Base-by-base conservation (phyloP, 2,329 filamentous ascomycete genomes). In the Fusarium mexicanum region DNA sequence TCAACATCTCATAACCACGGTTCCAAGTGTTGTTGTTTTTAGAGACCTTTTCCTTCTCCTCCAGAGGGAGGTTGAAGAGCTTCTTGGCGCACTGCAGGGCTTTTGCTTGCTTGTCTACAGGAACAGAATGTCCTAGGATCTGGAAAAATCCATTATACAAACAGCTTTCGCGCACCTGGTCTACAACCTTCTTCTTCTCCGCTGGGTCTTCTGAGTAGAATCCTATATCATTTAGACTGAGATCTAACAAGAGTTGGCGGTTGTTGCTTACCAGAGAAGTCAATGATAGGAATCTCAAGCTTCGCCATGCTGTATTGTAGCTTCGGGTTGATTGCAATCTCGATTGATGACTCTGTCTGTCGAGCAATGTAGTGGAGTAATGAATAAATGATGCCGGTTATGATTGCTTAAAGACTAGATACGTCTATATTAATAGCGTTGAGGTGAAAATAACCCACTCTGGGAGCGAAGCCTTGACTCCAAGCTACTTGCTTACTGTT, bases 1-100 rank as follows among this genome's bases (percentile, higher is more conserved):
- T 81, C 5, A 87, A 78, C 48, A 85, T 79, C 72, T 89, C 87
- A 72, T 88, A 89, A 26, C 87, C 87, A 54, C 87, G 81, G 72
- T 87, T 85, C 76, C 83, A 81, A 67, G 80, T 79, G 74, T 83
- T 79, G 75, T 82, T 73, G 38, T 79, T 76, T 60, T 81, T 83
- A 62, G 79, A 81, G 14, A 86, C 78, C 67, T 82, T 81, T 31
- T 82, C 80, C 76, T 88, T 89, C 51, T 84, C 83, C 29, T 84
- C 82, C 5, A 84, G 73, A 0, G 86, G 83, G 10, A 90, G 82
- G 8, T 81, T 78, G 73, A 91, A 64, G 29, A 64, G 44, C 31
- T 64, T 61, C 17, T 64, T 64, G 20, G 61, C 37, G 3, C 55
- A 48, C 6, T 61, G 43, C 1, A 64, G 57, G 29, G 37, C 57